A percentile compares a stretch with the other conserved stretches of the same genome.
Evolutionary conservation across 352 stramenopile genomes (phyloP).

Genomic region (Albugo laibachii): DNA sequence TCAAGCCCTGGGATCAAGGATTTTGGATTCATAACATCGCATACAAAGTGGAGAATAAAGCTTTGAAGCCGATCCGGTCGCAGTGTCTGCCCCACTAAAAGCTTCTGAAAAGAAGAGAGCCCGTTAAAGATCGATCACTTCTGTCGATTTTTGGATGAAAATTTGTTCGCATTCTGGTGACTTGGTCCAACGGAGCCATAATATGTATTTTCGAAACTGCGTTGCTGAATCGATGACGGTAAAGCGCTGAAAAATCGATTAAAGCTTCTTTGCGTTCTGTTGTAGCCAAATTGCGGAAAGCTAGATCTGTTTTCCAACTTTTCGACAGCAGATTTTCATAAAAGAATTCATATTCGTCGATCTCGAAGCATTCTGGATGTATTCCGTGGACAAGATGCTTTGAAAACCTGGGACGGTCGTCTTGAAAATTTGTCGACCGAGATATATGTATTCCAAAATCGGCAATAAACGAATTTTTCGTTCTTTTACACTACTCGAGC

Average conservation of each 20-base stretch:
- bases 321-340: slow-evolving; percentile 53
- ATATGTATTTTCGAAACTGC: slow-evolving; percentile 66
- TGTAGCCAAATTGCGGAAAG: slow-evolving; percentile 53
- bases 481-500: slow-evolving; percentile 30
- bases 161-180: slow-evolving; percentile 74
- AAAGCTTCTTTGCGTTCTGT: slow-evolving; percentile 78
- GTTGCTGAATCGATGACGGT: slow-evolving; percentile 34
- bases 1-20: slow-evolving; percentile 64
- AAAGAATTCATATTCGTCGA: slow-evolving; percentile 87
- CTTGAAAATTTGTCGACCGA: slow-evolving; percentile 84
- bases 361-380: slow-evolving; percentile 82
- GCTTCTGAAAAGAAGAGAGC: slow-evolving; percentile 80
- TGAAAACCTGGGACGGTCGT: slow-evolving; percentile 85
- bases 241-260: slow-evolving; percentile 48
- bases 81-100: slow-evolving; percentile 84
- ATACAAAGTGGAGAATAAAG: slow-evolving; percentile 82
- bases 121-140: slow-evolving; percentile 19
- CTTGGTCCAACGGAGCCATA: slow-evolving; percentile 83
- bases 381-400: slow-evolving; percentile 88
- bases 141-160: slow-evolving; percentile 79
- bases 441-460: slow-evolving; percentile 80
- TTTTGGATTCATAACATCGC: slow-evolving; percentile 68
- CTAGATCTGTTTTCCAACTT: slow-evolving; percentile 13
- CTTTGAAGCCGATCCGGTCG: slow-evolving; percentile 81
- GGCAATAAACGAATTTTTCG: slow-evolving; percentile 67